Conservation (phyloP, 2,329 filamentous ascomycete species). For the Fusarium longipes region DNA sequence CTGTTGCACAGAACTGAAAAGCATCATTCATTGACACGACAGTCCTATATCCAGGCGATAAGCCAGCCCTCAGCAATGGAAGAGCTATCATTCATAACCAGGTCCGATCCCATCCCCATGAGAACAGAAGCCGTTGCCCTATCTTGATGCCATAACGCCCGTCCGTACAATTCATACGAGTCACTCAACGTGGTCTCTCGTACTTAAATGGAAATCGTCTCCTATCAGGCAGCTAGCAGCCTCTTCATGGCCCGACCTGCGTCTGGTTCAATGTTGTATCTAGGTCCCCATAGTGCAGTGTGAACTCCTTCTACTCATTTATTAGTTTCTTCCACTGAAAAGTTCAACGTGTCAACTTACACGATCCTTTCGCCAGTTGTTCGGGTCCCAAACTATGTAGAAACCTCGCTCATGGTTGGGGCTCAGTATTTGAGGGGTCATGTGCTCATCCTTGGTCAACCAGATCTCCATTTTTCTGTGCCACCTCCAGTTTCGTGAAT, state of each 20-base stretch:
- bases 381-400: slow-evolving; percentile 74
- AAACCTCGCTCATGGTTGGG: slow-evolving; percentile 71
- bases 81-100: slow-evolving; percentile 49
- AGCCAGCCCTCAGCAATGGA: slow-evolving; percentile 44
- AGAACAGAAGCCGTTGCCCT: slow-evolving; percentile 44
- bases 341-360: slow-evolving; percentile 56
- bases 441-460: slow-evolving; percentile 75
- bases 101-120: slow-evolving; percentile 48
- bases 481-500: slow-evolving; percentile 74
- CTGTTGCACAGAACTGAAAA: slow-evolving; percentile 38
- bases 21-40: slow-evolving; percentile 45
- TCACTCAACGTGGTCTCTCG: slow-evolving; percentile 33
- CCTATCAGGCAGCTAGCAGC: slow-evolving; percentile 4
- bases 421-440: slow-evolving; percentile 70
- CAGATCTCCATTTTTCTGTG: slow-evolving; percentile 74
- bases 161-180: slow-evolving; percentile 40
- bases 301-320: slow-evolving; percentile 65
- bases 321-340: slow-evolving; percentile 29
- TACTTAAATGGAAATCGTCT: slow-evolving; percentile 25
- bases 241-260: slow-evolving; percentile 45
- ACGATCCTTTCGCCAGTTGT: slow-evolving; percentile 71
- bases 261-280: slow-evolving; percentile 60
- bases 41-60: slow-evolving; percentile 43
- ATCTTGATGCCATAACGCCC: slow-evolving; percentile 50
- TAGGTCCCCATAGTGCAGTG: slow-evolving; percentile 70